Evolutionary conservation across 306 rosid species (phyloP).

Genomic region (Quercus agrifolia): DNA sequence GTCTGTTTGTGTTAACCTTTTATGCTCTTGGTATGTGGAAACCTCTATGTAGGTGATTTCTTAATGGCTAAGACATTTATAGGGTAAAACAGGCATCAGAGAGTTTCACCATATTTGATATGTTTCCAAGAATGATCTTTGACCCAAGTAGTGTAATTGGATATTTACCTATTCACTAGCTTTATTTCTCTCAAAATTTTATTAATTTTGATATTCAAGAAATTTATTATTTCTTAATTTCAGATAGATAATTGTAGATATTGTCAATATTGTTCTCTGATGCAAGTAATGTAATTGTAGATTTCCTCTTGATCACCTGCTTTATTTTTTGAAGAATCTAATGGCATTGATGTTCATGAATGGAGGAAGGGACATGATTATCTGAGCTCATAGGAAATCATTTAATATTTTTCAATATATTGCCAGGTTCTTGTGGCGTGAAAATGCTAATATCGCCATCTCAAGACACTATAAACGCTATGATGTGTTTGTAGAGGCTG

Average conservation of each 20-base stretch:
- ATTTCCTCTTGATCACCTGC: not conserved
- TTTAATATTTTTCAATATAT: not conserved
- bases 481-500: slow-evolving; percentile 95
- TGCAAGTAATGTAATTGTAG: not conserved
- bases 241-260: not conserved
- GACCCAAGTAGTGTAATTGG: not conserved
- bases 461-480: slow-evolving; percentile 92
- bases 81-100: not conserved
- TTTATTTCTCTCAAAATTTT: not conserved
- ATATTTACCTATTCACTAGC: not conserved
- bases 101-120: not conserved
- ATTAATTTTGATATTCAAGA: not conserved
- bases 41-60: not conserved
- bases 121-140: not conserved
- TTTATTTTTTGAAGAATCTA: not conserved
- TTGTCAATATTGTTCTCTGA: not conserved
- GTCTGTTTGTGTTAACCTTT: slow-evolving; percentile 1
- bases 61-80: not conserved
- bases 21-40: slow-evolving; percentile 6
- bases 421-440: slow-evolving; percentile 91
- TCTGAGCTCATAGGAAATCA: not conserved
- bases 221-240: not conserved
- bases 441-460: slow-evolving; percentile 86
- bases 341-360: not conserved
- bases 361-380: not conserved